Evolutionary conservation across 106 monocot genomes (phyloP), one percentile per base, ranked within the genome.

Genomic region (Vanilla planifolia): DNA sequence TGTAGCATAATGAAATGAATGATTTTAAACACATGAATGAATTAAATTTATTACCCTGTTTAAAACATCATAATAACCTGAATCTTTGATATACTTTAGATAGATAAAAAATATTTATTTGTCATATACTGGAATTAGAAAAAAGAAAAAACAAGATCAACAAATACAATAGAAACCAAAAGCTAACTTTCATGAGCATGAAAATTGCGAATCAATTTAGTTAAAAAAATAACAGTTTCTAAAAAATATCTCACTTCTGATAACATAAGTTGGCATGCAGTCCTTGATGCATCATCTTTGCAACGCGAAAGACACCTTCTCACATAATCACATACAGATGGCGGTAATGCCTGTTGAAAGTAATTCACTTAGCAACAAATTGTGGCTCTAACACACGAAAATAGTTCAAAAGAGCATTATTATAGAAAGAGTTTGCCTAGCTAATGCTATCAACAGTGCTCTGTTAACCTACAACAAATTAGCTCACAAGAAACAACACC

Each of bases 231-330:
- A 25, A 10, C 2, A 20, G 9, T 57, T 35, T 16, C 21, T 3
- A n/a, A 57, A 33, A 81, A 29, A 32, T 27, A 15, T 17, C 29
- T 55, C 57, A 96, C 95, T 90, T 90, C 86, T 70, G 57, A 57
- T 28, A 87, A 79, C 80, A 96, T 73, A 60, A 79, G 45, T 37
- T 57, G 79, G 46, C 79, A 84, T 51, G 68, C 63, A 69, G 70
- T 36, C 70, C 90, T 80, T 59, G 90, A 81, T 48, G 79, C 63
- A 62, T 96, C 95, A 83, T 86, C 73, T 72, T 77, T 90, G 81
- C 95, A 96, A 23, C 95, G 81, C 72, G 80, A 73, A 81, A 96
- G 84, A 44, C 80, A 77, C 60, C 83, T 86, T 61, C 81, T 81
- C 51, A 87, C 86, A 69, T 84, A 90, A 23, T 80, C 68, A 81